A percentile compares a stretch with the other conserved stretches of the same genome.
These are phyloP conservation scores for Trametes elegans DNA, from an alignment of 768 basidiomycete genomes.

Conservation along the genomic window DNA sequence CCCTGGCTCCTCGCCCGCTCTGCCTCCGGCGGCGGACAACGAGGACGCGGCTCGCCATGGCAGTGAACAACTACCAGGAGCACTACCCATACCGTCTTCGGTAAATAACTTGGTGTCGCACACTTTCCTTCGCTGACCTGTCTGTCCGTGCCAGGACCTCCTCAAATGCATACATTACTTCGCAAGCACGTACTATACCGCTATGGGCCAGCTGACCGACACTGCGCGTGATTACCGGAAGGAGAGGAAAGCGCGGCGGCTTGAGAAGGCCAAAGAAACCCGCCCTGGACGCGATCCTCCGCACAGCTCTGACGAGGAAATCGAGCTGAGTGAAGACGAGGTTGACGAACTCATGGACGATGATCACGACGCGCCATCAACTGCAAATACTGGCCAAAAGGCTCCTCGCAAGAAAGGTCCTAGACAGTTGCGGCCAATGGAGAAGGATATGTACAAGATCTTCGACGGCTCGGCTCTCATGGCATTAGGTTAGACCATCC, in stretches of 20 bases:
- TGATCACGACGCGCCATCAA: conserved; percentile 1
- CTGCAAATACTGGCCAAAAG: conserved; percentile 10
- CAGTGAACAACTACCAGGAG: neutral
- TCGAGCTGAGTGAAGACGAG: neutral
- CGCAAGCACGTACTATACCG: conserved; percentile 55
- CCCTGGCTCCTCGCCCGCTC: conserved; percentile 23
- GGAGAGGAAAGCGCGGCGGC: conserved; percentile 35
- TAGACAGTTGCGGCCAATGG: conserved; percentile 21
- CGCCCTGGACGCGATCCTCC: conserved; percentile 12
- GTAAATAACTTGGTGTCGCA: conserved; percentile 35
- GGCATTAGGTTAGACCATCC: conserved; percentile 53
- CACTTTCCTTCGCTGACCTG: neutral
- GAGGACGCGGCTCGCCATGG: neutral
- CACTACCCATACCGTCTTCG: conserved; percentile 43
- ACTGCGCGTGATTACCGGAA: conserved; percentile 36
- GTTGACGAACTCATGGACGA: conserved; percentile 8
- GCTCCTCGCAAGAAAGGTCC: conserved; percentile 7
- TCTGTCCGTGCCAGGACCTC: conserved; percentile 39
- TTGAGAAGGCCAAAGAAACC: conserved; percentile 35
- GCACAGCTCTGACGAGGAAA: conserved; percentile 18
- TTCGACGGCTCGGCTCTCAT: conserved; percentile 73
- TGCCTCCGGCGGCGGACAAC: neutral
- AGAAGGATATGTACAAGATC: conserved; percentile 70
- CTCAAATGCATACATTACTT: conserved; percentile 53
- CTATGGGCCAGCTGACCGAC: conserved; percentile 58